Evolutionary conservation across 441 rosid species (phyloP).

Genomic region (Croton setiger): DNA sequence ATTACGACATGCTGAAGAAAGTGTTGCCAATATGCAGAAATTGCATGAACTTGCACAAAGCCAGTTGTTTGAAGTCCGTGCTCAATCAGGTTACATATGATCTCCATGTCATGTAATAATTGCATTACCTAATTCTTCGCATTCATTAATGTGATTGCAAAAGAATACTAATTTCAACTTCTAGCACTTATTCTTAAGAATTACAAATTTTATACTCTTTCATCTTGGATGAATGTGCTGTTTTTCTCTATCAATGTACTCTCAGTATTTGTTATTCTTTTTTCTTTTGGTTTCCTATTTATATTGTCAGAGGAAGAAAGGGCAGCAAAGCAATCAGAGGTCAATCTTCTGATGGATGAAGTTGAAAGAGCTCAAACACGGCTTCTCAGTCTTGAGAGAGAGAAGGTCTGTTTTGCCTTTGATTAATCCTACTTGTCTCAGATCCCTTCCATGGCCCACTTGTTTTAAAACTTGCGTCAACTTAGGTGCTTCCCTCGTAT

Average conservation of each 20-base stretch:
- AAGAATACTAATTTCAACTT: constrained; percentile 3
- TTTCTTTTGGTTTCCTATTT: constrained; percentile 7
- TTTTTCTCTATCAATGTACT: neutral
- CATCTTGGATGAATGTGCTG: neutral
- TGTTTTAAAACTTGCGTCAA: neutral
- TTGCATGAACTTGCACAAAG: constrained; percentile 98
- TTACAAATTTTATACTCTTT: neutral
- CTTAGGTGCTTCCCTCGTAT: constrained; percentile 5
- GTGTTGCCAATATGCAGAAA: constrained; percentile 88
- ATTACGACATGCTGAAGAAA: constrained; percentile 90
- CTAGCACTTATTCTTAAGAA: neutral
- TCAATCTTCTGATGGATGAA: constrained; percentile 96
- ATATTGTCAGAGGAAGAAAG: constrained; percentile 76
- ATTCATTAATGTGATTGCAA: neutral
- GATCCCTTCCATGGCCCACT: neutral
- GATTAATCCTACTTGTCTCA: constrained; percentile 16
- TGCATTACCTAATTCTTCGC: constrained; percentile 2
- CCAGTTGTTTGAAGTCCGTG: constrained; percentile 87
- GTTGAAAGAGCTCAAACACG: constrained; percentile 99
- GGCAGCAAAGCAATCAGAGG: constrained; percentile 94
- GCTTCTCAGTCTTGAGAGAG: constrained; percentile 96
- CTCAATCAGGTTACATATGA: constrained; percentile 78
- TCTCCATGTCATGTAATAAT: constrained; percentile 13
- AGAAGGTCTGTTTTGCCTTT: constrained; percentile 59
- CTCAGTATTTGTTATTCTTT: neutral